These are phyloP conservation scores for Mortierella sp. DNA, from an alignment of 371 early-diverging fungal species.

Conservation along the genomic window DNA sequence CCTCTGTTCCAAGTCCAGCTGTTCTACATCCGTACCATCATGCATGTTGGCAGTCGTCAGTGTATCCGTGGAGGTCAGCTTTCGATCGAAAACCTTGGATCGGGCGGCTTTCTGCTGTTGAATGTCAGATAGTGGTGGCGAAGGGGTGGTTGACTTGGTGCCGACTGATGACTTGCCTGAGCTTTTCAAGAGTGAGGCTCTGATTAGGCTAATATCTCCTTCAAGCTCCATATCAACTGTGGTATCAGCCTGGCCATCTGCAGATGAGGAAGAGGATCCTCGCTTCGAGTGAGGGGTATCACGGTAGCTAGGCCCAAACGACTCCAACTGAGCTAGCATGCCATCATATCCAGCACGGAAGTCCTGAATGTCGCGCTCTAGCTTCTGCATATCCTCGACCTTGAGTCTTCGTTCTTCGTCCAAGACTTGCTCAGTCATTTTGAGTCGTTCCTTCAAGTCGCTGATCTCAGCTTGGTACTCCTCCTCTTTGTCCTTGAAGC, in stretches of 20 bases:
- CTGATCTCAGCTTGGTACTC: conserved; percentile 44
- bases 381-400: conserved; percentile 46
- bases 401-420: conserved; percentile 40
- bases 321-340: conserved; percentile 39
- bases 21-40: conserved; percentile 15
- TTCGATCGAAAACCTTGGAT: conserved; percentile 31
- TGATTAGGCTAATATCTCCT: conserved; percentile 27
- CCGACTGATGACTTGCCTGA: conserved; percentile 10
- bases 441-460: conserved; percentile 41
- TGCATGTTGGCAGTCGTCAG: conserved; percentile 33
- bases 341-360: conserved; percentile 41
- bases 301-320: conserved; percentile 13
- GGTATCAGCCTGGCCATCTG: conserved; percentile 41
- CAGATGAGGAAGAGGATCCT: conserved; percentile 41
- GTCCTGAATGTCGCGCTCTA: conserved; percentile 45
- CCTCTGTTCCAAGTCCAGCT: conserved; percentile 41
- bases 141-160: conserved; percentile 25
- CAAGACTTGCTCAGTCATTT: conserved; percentile 30
- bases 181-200: conserved; percentile 19
- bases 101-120: conserved; percentile 23
- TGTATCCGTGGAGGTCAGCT: conserved; percentile 46
- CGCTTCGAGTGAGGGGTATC: conserved; percentile 22
- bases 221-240: conserved; percentile 45
- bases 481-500: conserved; percentile 53
- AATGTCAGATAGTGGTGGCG: conserved; percentile 17